A percentile compares a stretch with the other conserved stretches of the same genome.
Conservation (phyloP, 495 filamentous ascomycete genomes). For the Aspergillus hancockii region DNA sequence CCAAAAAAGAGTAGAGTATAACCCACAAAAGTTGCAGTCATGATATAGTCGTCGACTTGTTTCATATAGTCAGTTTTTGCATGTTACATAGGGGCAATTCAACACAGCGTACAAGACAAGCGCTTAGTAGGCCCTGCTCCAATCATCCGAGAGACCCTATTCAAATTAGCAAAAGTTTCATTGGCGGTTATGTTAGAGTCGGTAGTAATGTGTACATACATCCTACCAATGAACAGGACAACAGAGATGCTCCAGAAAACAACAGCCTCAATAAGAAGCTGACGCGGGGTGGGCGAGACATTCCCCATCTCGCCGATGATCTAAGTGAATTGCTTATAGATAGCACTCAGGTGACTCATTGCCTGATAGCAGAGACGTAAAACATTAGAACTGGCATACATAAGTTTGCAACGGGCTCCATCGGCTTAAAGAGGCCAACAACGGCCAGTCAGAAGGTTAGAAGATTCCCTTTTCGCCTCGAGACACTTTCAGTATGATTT, state of each 20-base stretch:
- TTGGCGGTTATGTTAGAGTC: background rate
- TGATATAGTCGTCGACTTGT: slow-evolving; percentile 58
- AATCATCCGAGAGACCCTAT: slow-evolving; percentile 33
- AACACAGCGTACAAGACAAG: slow-evolving; percentile 35
- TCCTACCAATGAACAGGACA: slow-evolving; percentile 33
- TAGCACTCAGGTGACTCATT: background rate
- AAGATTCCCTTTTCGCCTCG: no score
- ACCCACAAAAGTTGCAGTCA: slow-evolving; percentile 55
- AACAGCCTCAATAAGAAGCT: slow-evolving; percentile 33
- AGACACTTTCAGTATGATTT: background rate
- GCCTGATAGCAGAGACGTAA: background rate
- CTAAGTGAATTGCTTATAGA: background rate
- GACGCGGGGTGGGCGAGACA: slow-evolving; percentile 34
- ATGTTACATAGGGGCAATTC: slow-evolving; percentile 29
- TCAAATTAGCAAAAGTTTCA: slow-evolving; percentile 14
- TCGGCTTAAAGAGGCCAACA: background rate
- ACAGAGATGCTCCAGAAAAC: slow-evolving; percentile 39
- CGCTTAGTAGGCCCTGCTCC: slow-evolving; percentile 36
- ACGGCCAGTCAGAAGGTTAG: no score
- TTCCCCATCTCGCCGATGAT: slow-evolving; percentile 30
- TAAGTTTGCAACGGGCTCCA: background rate
- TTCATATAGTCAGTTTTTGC: slow-evolving; percentile 31
- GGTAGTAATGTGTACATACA: slow-evolving; percentile 23
- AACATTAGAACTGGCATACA: background rate
- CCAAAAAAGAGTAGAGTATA: background rate